phyloP scores from a whole-genome alignment of 108 stramenopile species.

The Aurantiochytrium sp. region DNA sequence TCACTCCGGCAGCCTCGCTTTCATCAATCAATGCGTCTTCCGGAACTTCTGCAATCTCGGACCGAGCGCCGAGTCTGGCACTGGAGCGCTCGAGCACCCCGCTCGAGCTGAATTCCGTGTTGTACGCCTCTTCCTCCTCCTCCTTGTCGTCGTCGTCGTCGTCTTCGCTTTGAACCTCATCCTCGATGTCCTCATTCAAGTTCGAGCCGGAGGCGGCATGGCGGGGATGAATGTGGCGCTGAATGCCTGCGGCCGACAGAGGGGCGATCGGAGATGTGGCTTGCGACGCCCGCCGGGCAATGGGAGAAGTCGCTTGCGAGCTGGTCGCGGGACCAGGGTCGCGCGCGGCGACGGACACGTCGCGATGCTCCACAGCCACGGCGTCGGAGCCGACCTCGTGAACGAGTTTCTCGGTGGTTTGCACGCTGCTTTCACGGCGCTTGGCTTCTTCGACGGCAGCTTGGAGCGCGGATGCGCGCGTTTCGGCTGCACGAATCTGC shows the following conservation, averaged over 20 bases:
- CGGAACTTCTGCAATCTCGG: neutral
- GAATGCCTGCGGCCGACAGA: too few relatives aligned
- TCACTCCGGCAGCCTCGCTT: neutral
- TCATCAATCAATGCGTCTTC: neutral
- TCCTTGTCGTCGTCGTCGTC: neutral
- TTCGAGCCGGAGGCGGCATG: too few relatives aligned
- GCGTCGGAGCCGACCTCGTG: neutral
- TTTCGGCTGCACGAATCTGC: neutral
- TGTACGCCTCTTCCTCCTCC: neutral
- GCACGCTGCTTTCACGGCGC: neutral
- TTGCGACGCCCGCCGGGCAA: neutral
- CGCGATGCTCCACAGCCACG: neutral
- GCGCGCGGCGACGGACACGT: neutral
- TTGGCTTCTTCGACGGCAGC: neutral
- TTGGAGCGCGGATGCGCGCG: neutral
- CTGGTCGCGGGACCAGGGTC: neutral
- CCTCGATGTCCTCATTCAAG: too few relatives aligned
- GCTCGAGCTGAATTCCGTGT: neutral
- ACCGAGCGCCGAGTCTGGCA: neutral
- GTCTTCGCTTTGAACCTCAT: neutral
- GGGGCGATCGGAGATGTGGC: neutral
- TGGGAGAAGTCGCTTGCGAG: neutral
- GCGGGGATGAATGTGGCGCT: too few relatives aligned
- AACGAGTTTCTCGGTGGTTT: neutral
- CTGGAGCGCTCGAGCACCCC: neutral